Conservation (phyloP, 495 filamentous ascomycete genomes). For the Astrothelium macrocarpum region DNA sequence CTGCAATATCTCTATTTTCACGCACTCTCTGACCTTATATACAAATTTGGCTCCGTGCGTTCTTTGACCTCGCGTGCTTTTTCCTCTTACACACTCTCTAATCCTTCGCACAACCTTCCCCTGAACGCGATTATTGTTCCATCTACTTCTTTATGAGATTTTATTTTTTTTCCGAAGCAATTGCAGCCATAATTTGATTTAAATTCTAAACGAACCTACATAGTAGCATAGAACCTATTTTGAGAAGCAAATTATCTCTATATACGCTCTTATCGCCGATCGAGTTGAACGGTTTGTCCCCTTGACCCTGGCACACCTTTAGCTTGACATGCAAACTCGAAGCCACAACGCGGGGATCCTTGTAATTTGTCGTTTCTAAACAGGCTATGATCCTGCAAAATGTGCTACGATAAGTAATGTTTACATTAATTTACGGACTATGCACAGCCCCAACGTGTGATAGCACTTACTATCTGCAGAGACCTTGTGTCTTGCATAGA, state of each 20-base stretch:
- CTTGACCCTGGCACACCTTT: conserved; percentile 3
- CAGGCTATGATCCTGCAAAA: conserved; percentile 5
- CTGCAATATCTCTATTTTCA: too few species aligned
- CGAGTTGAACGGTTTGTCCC: conserved; percentile 5
- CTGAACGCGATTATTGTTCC: too few species aligned
- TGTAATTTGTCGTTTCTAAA: conserved; percentile 1
- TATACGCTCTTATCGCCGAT: conserved; percentile 6
- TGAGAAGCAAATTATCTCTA: not conserved
- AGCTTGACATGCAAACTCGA: conserved; percentile 5
- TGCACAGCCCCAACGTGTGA: conserved; percentile 5
- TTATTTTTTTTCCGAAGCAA: too few species aligned
- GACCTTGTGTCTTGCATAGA: conserved; percentile 6
- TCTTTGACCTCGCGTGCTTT: too few species aligned
- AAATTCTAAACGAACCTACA: too few species aligned
- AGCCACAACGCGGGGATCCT: conserved; percentile 6
- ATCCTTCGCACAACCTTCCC: too few species aligned
- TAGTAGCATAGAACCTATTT: too few species aligned
- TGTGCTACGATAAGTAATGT: conserved; percentile 3
- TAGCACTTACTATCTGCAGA: conserved; percentile 2
- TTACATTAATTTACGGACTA: not conserved
- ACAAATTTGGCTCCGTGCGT: too few species aligned
- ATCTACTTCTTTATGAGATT: too few species aligned
- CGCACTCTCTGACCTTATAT: too few species aligned
- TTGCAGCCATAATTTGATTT: too few species aligned
- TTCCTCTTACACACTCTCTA: too few species aligned